phyloP scores from a whole-genome alignment of 2,329 filamentous ascomycete genomes.

The Trichophyton schoenleinii region DNA sequence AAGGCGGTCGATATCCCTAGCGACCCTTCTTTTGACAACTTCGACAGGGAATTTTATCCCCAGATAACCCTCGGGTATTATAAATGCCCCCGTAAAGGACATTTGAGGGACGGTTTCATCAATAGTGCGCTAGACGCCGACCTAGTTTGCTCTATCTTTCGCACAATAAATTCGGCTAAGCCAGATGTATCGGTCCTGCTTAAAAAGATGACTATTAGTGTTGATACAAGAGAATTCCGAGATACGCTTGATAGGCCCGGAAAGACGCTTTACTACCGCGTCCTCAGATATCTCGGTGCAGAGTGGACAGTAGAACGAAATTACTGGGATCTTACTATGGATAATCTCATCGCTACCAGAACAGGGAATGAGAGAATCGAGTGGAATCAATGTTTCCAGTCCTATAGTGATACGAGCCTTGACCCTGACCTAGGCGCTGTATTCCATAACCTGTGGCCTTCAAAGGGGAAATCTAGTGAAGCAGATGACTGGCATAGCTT shows the following conservation, averaged over 20 bases:
- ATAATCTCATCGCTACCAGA: not conserved
- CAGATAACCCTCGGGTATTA: not conserved
- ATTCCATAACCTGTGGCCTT: not conserved
- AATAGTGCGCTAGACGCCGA: not conserved
- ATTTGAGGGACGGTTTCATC: not conserved
- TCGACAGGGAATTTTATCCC: not conserved
- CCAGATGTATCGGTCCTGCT: not conserved
- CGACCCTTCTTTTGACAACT: not conserved
- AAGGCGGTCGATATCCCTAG: not conserved
- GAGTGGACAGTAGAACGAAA: not conserved
- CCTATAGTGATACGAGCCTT: not conserved
- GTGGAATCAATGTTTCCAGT: not conserved
- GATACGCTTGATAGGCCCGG: no score
- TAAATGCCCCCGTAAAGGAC: not conserved
- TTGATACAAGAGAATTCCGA: no score
- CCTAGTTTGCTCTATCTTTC: not conserved
- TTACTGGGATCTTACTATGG: not conserved
- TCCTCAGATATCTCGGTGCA: not conserved
- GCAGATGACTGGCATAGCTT: not conserved
- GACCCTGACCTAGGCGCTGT: not conserved
- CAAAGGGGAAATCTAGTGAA: not conserved
- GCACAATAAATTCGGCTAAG: not conserved
- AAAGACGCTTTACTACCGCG: no score
- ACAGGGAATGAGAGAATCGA: not conserved
- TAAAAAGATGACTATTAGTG: not conserved